These are phyloP conservation scores for Lentinus brumalis DNA, from an alignment of 768 basidiomycete species.

Conservation along the genomic window DNA sequence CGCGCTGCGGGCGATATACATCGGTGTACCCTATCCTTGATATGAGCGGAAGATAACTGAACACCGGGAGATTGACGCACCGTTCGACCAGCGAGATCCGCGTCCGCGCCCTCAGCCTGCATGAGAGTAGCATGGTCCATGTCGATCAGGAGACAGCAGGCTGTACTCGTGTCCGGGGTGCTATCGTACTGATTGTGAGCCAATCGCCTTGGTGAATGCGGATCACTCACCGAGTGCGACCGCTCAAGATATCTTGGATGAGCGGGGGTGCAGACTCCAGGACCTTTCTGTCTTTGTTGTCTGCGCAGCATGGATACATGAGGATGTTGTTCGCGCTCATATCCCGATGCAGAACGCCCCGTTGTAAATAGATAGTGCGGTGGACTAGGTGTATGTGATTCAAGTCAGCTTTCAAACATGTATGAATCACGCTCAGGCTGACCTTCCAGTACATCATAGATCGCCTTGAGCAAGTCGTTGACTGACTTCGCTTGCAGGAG, in stretches of 20 bases:
- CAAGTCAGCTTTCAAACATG: too few species aligned
- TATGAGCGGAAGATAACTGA: too few species aligned
- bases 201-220: too few species aligned
- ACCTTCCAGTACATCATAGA: slow-evolving; percentile 17
- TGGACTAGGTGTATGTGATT: slow-evolving; percentile 3
- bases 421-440: too few species aligned
- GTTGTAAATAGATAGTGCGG: background rate
- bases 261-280: slow-evolving; percentile 1
- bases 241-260: slow-evolving; percentile 6
- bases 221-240: background rate
- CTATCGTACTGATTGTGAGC: too few species aligned
- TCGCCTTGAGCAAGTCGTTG: slow-evolving; percentile 18
- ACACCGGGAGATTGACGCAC: background rate
- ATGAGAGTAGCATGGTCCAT: slow-evolving; percentile 1
- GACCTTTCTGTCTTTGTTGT: background rate
- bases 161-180: background rate
- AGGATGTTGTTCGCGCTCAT: slow-evolving; percentile 16
- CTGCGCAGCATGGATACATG: slow-evolving; percentile 12
- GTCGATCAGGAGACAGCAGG: slow-evolving; percentile 13
- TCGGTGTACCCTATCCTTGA: slow-evolving; percentile 5
- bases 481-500: background rate
- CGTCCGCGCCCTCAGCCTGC: background rate
- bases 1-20: slow-evolving; percentile 7
- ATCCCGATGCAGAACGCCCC: slow-evolving; percentile 14
- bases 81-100: background rate